Evolutionary conservation across 306 rosid genomes (phyloP).

Genomic region (Inga oerstediana): DNA sequence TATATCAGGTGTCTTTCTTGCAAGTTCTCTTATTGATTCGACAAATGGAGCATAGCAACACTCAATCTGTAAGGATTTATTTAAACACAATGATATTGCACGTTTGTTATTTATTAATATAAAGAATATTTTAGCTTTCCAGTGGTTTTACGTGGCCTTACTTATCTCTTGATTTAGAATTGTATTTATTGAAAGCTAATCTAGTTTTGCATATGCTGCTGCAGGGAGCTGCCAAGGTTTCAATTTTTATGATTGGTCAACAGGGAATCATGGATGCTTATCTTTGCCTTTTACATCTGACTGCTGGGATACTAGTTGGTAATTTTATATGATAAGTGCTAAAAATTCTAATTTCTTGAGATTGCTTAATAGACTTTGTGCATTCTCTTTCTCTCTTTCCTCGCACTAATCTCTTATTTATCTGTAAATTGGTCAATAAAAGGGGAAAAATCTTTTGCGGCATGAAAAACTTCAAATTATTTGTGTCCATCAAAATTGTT

Average conservation of each 20-base stretch:
- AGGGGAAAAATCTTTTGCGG: not conserved
- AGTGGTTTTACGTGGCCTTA: not conserved
- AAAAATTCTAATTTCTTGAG: conserved; percentile 16
- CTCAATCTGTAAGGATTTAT: conserved; percentile 81
- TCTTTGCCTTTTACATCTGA: conserved; percentile 93
- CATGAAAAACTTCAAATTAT: not conserved
- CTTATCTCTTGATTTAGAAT: not conserved
- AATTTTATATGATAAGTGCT: conserved; percentile 29
- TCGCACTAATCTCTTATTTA: conserved; percentile 2
- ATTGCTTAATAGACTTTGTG: not conserved
- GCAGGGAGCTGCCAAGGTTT: conserved; percentile 98
- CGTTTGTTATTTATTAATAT: conserved; percentile 19
- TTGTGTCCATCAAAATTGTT: conserved; percentile 21
- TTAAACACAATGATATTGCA: conserved; percentile 20
- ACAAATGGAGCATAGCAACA: conserved; percentile 99
- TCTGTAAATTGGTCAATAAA: conserved; percentile 15
- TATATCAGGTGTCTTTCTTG: conserved; percentile 82
- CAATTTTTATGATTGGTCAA: conserved; percentile 92
- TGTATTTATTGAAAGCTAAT: not conserved
- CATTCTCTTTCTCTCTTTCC: not conserved
- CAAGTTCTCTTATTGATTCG: conserved; percentile 97
- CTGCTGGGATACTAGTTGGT: conserved; percentile 99
- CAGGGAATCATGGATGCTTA: conserved; percentile 99
- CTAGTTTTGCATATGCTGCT: conserved; percentile 32
- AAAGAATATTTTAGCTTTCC: not conserved